Base-by-base conservation (phyloP, 352 stramenopile species). In the Pythium plurisporium region DNA sequence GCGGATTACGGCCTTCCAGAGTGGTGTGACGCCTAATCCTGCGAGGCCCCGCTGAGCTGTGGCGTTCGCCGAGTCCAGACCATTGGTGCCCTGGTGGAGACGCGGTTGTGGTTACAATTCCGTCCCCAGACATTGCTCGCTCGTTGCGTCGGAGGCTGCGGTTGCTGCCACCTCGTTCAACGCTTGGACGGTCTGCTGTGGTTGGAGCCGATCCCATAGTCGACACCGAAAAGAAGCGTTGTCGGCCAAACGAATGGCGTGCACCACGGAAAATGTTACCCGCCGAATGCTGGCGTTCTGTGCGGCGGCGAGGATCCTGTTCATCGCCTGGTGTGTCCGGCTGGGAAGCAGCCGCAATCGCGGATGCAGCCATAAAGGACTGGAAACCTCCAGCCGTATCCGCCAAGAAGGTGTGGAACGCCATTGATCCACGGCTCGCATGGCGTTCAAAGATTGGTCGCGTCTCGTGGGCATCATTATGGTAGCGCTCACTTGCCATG, bases 341-440 rank as follows among this genome's bases (percentile, higher is more conserved):
- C 9, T 25, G 43, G 14, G 43, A 20, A 26, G 15, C 25, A 8
- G 25, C 14, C 1, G 43, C 43, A 5, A 37, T 15, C 3, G 10
- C 43, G 7, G 43, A 50, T 2, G 26, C 23, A 3, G 37, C 17
- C 48, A 46, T 36, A 25, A 44, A 45, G 2, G 48, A 37, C 9
- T 46, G 25, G 48, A 56, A 56, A 1, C 48, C 36, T 6, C 34
- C 34, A n/a, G 33, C 34, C 6, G 48, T 56, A n/a, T 23, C 37
- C 15, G 33, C 48, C 48, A 76, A 60, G 11, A 86, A 37, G 1
- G 64, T 62, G 27, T 93, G 85, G 61, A 93, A 91, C 14, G 85
- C 85, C 56, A 95, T 62, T 4, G 85, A 95, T 0, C 82, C 85
- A n/a, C 80, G 82, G 70, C 85, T 95, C 6, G 73, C 85, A 55